These are phyloP conservation scores for Mycena albidolilacea DNA, from an alignment of 768 basidiomycete genomes.

Conservation along the genomic window DNA sequence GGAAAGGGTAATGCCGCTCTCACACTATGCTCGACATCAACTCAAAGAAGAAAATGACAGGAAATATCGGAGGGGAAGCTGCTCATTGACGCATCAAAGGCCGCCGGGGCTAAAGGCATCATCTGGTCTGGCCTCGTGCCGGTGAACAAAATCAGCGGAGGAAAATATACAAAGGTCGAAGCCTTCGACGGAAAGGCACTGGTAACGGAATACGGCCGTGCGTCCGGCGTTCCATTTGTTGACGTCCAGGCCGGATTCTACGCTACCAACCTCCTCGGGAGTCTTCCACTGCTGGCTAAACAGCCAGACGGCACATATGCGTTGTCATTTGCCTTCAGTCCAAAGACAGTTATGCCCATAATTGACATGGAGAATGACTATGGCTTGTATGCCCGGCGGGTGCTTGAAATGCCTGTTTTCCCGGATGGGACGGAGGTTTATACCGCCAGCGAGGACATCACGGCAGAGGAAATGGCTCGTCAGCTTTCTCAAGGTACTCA, in stretches of 20 bases:
- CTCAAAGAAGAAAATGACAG: not conserved
- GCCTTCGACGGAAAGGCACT: too few species aligned
- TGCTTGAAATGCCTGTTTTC: conserved; percentile 27
- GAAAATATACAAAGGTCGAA: too few species aligned
- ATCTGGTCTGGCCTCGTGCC: conserved; percentile 31
- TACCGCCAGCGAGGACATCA: not conserved
- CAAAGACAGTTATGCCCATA: conserved; percentile 16
- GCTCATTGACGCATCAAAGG: conserved; percentile 34
- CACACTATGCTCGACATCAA: not conserved
- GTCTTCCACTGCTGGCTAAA: too few species aligned
- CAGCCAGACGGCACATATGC: conserved; percentile 11
- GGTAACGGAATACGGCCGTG: too few species aligned
- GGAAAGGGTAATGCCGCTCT: not conserved
- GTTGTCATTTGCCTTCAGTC: conserved; percentile 1
- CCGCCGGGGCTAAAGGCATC: conserved; percentile 15
- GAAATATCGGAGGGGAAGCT: conserved; percentile 31
- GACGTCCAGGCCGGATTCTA: conserved; percentile 34
- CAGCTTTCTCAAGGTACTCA: conserved; percentile 23
- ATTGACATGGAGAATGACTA: conserved; percentile 31
- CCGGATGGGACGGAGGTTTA: conserved; percentile 1
- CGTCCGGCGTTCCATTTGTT: conserved; percentile 24
- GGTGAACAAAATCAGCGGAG: not conserved
- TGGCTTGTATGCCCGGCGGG: conserved; percentile 25
- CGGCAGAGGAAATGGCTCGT: conserved; percentile 4
- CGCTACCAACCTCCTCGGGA: conserved; percentile 15